phyloP scores from a whole-genome alignment of 306 rosid species.

The Dryas drummondii region DNA sequence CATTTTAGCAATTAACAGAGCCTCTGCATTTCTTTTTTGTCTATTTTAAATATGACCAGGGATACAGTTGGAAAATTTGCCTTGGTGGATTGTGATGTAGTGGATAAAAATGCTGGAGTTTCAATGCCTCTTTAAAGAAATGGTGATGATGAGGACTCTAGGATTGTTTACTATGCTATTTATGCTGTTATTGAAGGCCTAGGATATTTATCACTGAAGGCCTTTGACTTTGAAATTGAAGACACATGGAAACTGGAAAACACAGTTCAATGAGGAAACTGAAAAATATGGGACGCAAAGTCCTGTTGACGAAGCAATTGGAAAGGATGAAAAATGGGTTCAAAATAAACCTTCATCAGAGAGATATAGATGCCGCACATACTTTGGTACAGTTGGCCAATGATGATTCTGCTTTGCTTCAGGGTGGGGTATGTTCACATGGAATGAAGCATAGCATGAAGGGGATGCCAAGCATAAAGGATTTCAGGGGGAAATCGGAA shows the following conservation, averaged over 20 bases:
- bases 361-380: slow-evolving; percentile 7
- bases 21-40: neutral
- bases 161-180: neutral
- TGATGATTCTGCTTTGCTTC: slow-evolving; percentile 3
- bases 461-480: neutral
- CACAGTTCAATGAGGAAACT: neutral
- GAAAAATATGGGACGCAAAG: neutral
- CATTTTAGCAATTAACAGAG: neutral
- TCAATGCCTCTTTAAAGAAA: neutral
- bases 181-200: neutral
- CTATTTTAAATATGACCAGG: neutral
- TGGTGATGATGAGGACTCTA: neutral
- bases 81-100: neutral
- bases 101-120: neutral
- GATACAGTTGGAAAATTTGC: neutral
- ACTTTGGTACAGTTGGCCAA: slow-evolving; percentile 10
- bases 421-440: neutral
- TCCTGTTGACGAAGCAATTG: neutral
- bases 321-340: neutral
- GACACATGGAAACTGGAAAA: neutral
- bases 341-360: neutral
- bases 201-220: neutral
- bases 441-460: neutral
- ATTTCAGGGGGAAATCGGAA: neutral
- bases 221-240: neutral